Evolutionary conservation across 2,329 filamentous ascomycete species (phyloP), one percentile per base, ranked within the genome.

Genomic region (Sodiomyces alkalinus): DNA sequence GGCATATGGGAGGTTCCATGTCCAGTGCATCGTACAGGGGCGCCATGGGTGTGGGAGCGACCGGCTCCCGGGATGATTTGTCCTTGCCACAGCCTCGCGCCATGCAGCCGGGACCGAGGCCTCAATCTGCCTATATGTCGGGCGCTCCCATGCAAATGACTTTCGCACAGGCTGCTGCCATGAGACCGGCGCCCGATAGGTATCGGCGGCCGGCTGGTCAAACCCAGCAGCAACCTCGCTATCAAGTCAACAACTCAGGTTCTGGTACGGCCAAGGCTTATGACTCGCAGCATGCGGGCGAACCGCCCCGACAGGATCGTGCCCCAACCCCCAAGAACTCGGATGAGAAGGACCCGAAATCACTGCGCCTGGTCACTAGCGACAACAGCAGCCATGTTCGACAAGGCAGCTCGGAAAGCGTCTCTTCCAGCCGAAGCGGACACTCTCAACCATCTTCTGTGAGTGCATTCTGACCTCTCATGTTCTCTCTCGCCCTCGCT

Each of bases 171-270:
- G 64, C 74, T 22, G 60, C 64, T 4, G 60, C 70, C 14, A 53
- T 60, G 25, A 85, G 83, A 43, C 61, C 74, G 14, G 74, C 80
- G 2, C 81, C 82, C 2, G 85, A 93, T 48, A 73, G 87, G 33
- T 94, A 94, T 49, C 70, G 85, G 42, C 76, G 85, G 28, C 52
- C 64, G 34, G 63, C 63, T 31, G 60, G 66, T 33, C 67, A 48
- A 28, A 50, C 53, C 18, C 56, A 59, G 24, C 41, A 35, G 28
- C 41, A 36, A 29, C 17, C 40, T 25, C 37, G 36, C 20, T 46
- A 42, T 23, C 48, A 45, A 30, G 54, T 57, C 14, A 43, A 50
- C 15, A 55, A 63, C n/a, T 64, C 64, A 14, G 57, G 61, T 22
- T 62, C 62, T 11, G 62, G 62, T 30, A 64, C 69, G 57, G 61